Evolutionary conservation across 2,329 filamentous ascomycete species (phyloP).

Genomic region (Tolypocladium tundrense): DNA sequence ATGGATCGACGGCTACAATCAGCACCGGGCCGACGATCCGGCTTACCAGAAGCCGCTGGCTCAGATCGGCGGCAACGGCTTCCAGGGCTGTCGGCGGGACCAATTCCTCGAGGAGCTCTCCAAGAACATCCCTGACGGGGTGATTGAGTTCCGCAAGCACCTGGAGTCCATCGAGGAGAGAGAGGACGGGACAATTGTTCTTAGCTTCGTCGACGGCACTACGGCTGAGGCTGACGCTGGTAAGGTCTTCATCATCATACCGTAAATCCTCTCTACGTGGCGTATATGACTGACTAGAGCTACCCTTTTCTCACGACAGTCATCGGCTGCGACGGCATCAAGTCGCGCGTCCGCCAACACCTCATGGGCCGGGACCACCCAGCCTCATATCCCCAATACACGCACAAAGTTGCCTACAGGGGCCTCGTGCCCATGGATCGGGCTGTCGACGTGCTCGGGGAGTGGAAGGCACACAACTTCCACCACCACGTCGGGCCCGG

Average conservation of each 20-base stretch:
- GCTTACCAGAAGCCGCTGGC: neutral
- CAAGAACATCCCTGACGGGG: conserved; percentile 22
- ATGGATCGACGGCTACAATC: conserved; percentile 5
- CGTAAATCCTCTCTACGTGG: too few relatives aligned
- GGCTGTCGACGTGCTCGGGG: conserved; percentile 37
- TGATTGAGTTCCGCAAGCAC: conserved; percentile 22
- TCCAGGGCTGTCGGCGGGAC: conserved; percentile 19
- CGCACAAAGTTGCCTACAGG: conserved; percentile 49
- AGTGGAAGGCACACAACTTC: conserved; percentile 16
- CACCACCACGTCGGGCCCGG: neutral
- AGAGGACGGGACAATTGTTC: conserved; percentile 11
- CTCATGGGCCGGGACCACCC: conserved; percentile 32
- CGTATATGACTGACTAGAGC: too few relatives aligned
- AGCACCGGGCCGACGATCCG: neutral
- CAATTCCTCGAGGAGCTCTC: conserved; percentile 29
- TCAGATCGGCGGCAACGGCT: conserved; percentile 16
- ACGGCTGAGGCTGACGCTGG: conserved; percentile 18
- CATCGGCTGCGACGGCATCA: conserved; percentile 56
- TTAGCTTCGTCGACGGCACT: conserved; percentile 29
- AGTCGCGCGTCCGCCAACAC: conserved; percentile 39
- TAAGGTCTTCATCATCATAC: neutral
- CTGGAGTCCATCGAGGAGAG: conserved; percentile 19
- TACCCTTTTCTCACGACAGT: conserved; percentile 13
- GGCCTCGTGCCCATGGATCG: conserved; percentile 35
- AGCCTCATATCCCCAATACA: conserved; percentile 31